Evolutionary conservation across 176 grass and related monocot species (phyloP).

Genomic region (Eleusine coracana): DNA sequence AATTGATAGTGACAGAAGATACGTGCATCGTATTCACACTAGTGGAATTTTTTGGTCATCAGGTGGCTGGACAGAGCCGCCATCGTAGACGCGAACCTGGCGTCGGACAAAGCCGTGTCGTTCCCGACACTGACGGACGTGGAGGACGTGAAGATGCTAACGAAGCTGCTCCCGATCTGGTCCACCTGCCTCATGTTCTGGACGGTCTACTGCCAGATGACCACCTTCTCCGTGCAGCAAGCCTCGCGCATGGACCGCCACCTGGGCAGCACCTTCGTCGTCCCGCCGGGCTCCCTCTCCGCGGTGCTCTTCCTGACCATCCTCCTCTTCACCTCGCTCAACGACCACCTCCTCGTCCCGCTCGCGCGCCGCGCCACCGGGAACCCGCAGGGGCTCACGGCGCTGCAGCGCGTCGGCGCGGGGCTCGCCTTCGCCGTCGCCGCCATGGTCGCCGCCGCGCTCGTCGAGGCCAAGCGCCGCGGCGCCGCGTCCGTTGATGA

Average conservation of each 20-base stretch:
- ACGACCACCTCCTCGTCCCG: conserved; percentile 66
- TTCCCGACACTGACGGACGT: not conserved
- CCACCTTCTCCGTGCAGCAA: not conserved
- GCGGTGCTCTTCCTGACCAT: conserved; percentile 63
- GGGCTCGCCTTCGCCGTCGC: conserved; percentile 51
- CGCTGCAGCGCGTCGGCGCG: conserved; percentile 55
- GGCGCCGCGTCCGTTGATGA: not conserved
- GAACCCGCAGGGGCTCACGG: conserved; percentile 47
- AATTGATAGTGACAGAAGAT: no score
- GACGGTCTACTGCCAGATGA: not conserved
- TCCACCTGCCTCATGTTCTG: not conserved
- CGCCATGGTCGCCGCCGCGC: conserved; percentile 57
- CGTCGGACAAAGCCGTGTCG: not conserved
- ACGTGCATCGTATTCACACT: no score
- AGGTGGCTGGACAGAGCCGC: not conserved
- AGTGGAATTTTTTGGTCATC: no score
- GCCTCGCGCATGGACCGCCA: conserved; percentile 38
- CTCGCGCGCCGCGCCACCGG: conserved; percentile 44
- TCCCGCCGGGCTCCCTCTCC: conserved; percentile 59
- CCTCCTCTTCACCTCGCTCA: conserved; percentile 71
- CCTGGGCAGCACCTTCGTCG: conserved; percentile 31
- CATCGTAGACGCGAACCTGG: not conserved
- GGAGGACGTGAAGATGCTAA: not conserved
- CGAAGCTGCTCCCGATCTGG: not conserved
- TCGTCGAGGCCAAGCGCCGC: conserved; percentile 49